phyloP scores from a whole-genome alignment of 1,139 yeast genomes.

The Yamadazyma oceani region DNA sequence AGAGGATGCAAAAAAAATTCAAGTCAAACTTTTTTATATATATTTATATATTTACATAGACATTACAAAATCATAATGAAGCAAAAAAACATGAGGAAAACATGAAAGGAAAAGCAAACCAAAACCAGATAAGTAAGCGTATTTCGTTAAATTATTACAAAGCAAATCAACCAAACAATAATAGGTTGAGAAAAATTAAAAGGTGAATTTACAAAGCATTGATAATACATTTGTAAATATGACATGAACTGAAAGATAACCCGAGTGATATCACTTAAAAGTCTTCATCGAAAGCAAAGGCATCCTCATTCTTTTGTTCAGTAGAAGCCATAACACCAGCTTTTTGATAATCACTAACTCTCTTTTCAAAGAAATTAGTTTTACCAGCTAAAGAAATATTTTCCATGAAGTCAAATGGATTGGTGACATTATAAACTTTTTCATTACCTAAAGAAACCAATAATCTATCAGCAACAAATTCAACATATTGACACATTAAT shows the following conservation, averaged over 20 bases:
- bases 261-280: no score
- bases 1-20: background rate
- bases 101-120: background rate
- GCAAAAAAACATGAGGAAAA: no score
- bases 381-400: slow-evolving; percentile 96
- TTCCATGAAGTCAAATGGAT: slow-evolving; percentile 99
- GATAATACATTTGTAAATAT: no score
- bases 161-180: background rate
- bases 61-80: slow-evolving; percentile 8
- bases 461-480: slow-evolving; percentile 95
- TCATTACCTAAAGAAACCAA: slow-evolving; percentile 86
- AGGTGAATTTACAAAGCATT: no score
- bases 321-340: slow-evolving; percentile 90
- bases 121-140: slow-evolving; percentile 3
- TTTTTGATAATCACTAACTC: slow-evolving; percentile 98
- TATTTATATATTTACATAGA: slow-evolving; percentile 10
- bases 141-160: slow-evolving; percentile 3
- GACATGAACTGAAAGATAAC: background rate
- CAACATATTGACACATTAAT: slow-evolving; percentile 96
- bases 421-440: slow-evolving; percentile 81
- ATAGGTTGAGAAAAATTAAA: no score
- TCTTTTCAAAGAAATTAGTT: slow-evolving; percentile 98
- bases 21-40: background rate
- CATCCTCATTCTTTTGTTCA: slow-evolving; percentile 27
- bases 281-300: slow-evolving; percentile 50